Base-by-base conservation (phyloP, 768 basidiomycete species). In the Russula brevipes region DNA sequence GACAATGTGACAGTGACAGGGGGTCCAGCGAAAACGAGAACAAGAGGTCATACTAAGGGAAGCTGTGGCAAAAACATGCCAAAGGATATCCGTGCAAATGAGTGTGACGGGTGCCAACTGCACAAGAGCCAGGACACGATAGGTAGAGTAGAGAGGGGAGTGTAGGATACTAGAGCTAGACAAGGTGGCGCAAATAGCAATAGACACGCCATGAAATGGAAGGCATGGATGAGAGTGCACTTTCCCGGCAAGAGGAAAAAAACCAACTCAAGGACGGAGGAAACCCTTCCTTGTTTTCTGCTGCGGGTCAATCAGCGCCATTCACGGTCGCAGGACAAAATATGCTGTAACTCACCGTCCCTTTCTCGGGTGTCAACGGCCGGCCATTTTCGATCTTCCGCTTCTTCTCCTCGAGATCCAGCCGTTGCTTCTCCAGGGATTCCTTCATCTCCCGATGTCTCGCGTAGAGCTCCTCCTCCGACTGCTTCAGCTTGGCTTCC, bases 401-500 rank as follows among this genome's bases (percentile, higher is more conserved):
- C 85, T 96, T 97, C 87, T 97, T 98, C 73, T 98, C 97, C 78
- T 99, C 97, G 68, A 99, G 82, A 71, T 99, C 97, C 61, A 78
- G 69, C 68, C 96, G 85, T 76, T 98, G 97, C 79, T 96, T 97
- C 79, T 98, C 97, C 69, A 98, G 79, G 17, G 96, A 90, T 69
- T 99, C 97, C 80, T 98, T 99, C 97, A 99, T 98, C 76, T 99
- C 97, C 76, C 93, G 89, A 81, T 99, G 97, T 64, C 96, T 87
- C 63, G 95, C 90, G 73, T 99, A 99, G 17, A 99, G 84, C 79
- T 98, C 97, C 78, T 98, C 97, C 77, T 99, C 97, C 57, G 90
- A 93, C 76, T 98, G 97, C 80, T 98, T 98, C 74, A 99, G 83
- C 78, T 98, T 98, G 68, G 93, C 85, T 75, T 99, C 97, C 81